Evolutionary conservation across 345 rosid genomes (phyloP).

Genomic region (Acer campestre): DNA sequence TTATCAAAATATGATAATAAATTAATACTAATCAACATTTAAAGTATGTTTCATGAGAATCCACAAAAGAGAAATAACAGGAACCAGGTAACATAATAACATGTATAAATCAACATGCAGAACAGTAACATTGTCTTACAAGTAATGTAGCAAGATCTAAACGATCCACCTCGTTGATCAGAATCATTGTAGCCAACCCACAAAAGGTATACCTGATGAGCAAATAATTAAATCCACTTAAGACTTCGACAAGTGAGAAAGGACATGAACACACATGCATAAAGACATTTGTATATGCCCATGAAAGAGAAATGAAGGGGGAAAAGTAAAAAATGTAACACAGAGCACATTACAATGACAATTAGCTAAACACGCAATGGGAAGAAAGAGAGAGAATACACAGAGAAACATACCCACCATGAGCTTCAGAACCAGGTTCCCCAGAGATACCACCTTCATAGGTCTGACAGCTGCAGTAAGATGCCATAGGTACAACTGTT

Average conservation of each 20-base stretch:
- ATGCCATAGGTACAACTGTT: slow-evolving; percentile 18
- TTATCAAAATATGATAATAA: too few species aligned
- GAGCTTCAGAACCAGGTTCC: slow-evolving; percentile 99
- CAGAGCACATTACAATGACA: slow-evolving; percentile 4
- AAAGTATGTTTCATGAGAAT: not conserved
- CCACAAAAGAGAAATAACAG: slow-evolving; percentile 9
- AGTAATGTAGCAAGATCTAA: slow-evolving; percentile 68
- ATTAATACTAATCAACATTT: too few species aligned
- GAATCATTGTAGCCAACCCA: slow-evolving; percentile 92
- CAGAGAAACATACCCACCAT: slow-evolving; percentile 86
- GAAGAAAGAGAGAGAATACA: slow-evolving; percentile 15
- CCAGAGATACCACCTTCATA: slow-evolving; percentile 98
- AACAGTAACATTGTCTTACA: slow-evolving; percentile 47
- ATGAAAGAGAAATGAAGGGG: not conserved
- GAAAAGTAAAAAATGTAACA: not conserved
- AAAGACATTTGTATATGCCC: not conserved
- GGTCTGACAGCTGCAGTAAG: slow-evolving; percentile 83
- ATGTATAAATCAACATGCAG: slow-evolving; percentile 11
- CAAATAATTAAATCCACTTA: slow-evolving; percentile 25
- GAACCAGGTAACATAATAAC: slow-evolving; percentile 8
- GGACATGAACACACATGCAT: slow-evolving; percentile 4
- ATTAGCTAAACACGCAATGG: not conserved
- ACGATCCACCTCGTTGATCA: slow-evolving; percentile 72
- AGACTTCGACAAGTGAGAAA: slow-evolving; percentile 8
- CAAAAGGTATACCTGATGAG: slow-evolving; percentile 80